Evolutionary conservation across 441 rosid genomes (phyloP).

Genomic region (Gossypium lobatum): DNA sequence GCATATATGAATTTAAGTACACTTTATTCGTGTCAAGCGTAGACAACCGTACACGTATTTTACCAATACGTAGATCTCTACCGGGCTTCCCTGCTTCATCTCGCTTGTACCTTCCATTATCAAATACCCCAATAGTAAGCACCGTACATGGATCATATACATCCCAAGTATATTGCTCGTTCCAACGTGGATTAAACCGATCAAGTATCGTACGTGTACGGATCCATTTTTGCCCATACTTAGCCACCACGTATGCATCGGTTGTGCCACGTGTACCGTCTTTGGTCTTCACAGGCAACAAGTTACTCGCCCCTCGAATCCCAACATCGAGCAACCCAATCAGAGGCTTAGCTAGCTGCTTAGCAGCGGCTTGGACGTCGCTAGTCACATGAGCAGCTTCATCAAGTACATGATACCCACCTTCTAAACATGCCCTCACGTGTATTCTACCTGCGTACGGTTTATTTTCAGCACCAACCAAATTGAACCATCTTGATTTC

Average conservation of each 20-base stretch:
- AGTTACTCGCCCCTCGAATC: slow-evolving; percentile 55
- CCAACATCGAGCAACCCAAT: slow-evolving; percentile 62
- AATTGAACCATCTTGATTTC: slow-evolving; percentile 75
- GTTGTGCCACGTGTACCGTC: slow-evolving; percentile 72
- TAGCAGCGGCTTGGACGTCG: slow-evolving; percentile 57
- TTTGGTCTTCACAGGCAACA: slow-evolving; percentile 56
- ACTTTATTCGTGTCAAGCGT: slow-evolving; percentile 54
- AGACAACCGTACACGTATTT: slow-evolving; percentile 48
- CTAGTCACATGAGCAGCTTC: slow-evolving; percentile 72
- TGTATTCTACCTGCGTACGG: slow-evolving; percentile 62
- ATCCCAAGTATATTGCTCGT: slow-evolving; percentile 68
- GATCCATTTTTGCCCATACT: slow-evolving; percentile 63
- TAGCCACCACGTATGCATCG: slow-evolving; percentile 65
- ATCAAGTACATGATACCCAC: slow-evolving; percentile 66
- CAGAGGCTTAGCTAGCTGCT: slow-evolving; percentile 53
- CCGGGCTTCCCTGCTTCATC: slow-evolving; percentile 49
- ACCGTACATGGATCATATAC: slow-evolving; percentile 65
- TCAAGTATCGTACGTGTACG: slow-evolving; percentile 57
- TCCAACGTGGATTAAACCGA: slow-evolving; percentile 68
- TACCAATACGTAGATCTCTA: slow-evolving; percentile 41
- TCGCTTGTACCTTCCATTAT: slow-evolving; percentile 52
- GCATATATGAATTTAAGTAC: slow-evolving; percentile 38
- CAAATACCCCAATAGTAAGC: slow-evolving; percentile 53
- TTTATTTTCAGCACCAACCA: slow-evolving; percentile 38
- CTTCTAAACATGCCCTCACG: slow-evolving; percentile 49